Conservation (phyloP, 2,329 filamentous ascomycete species). For the Fusarium gaditjirri region DNA sequence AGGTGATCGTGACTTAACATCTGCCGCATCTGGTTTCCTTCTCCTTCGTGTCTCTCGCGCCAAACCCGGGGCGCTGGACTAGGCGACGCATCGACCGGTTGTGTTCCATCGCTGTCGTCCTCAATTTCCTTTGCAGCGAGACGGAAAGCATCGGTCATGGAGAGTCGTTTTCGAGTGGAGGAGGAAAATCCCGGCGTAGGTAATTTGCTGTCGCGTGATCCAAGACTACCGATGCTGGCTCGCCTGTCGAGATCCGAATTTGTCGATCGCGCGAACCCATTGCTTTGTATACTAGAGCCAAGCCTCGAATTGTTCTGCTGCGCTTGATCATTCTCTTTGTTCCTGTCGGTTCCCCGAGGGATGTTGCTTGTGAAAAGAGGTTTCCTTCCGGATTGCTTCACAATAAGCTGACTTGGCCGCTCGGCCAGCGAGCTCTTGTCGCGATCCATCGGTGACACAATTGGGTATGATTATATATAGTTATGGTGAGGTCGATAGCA, state of each 20-base stretch:
- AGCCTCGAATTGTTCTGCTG: constrained; percentile 22
- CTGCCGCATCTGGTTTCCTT: constrained; percentile 47
- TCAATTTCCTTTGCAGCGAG: constrained; percentile 48
- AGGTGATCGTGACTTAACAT: constrained; percentile 46
- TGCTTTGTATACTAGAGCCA: constrained; percentile 23
- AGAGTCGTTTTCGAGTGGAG: constrained; percentile 50
- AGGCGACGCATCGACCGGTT: constrained; percentile 57
- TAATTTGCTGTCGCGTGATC: constrained; percentile 49
- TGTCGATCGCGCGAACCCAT: constrained; percentile 37
- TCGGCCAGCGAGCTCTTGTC: constrained; percentile 37
- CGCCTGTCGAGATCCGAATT: constrained; percentile 42
- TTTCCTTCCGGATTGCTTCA: constrained; percentile 55
- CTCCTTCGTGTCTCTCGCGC: constrained; percentile 49
- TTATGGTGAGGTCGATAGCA: constrained; percentile 31
- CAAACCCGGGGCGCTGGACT: constrained; percentile 62
- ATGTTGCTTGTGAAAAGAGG: constrained; percentile 51
- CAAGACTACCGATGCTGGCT: constrained; percentile 35
- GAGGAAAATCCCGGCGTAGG: constrained; percentile 48
- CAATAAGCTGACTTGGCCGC: constrained; percentile 47
- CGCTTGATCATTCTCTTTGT: constrained; percentile 36
- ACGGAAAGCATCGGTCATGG: constrained; percentile 56
- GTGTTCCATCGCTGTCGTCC: constrained; percentile 40
- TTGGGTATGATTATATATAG: constrained; percentile 10
- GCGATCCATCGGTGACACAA: constrained; percentile 40
- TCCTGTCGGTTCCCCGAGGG: constrained; percentile 36